Evolutionary conservation across 208 protist genomes (phyloP), one percentile per base, ranked within the genome.

Genomic region (Trypanosoma mega): DNA sequence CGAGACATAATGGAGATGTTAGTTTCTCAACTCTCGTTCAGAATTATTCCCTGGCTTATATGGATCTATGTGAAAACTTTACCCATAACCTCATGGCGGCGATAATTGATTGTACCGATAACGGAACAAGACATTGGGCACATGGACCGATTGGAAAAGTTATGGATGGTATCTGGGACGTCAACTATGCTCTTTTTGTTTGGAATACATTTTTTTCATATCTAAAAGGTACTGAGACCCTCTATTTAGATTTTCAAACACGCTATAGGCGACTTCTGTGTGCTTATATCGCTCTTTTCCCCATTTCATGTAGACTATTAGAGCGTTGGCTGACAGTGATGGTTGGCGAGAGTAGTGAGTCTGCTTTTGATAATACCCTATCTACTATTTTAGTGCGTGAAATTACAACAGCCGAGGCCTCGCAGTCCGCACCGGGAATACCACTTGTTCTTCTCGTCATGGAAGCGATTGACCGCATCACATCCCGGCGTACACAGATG

Each of bases 391-490:
- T n/a, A n/a, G n/a, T n/a, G 6, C 34, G 34, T 39, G 34, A 6
- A 39, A 39, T 16, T 39, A 39, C 31, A 30, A 34, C 63, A n/a
- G 33, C 57, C n/a, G 75, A 70, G 20, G 72, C 67, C 3, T 47
- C 85, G 24, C 78, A 89, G 26, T 39, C 67, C 23, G 60, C 68
- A 21, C 68, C 63, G 11, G 47, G 52, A 5, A 39, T 39, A 12
- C 34, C 34, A 12, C 8, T 59, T 45, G 45, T 72, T 1, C 41
- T 47, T 14, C 36, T 31, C 24, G 30, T 80, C 16, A 23, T 80
- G 11, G 36, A 68, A 8, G 72, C 68, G 21, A 74, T 82, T 23
- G 61, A 78, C 44, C 46, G 31, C 16, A 62, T 87, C 27, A 76
- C 64, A 36, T 1, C 23, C 24, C 34, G 34, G 8, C 34, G 34